Evolutionary conservation across 352 stramenopile species (phyloP), one percentile per base, ranked within the genome.

Genomic region (Pythium plurisporium): DNA sequence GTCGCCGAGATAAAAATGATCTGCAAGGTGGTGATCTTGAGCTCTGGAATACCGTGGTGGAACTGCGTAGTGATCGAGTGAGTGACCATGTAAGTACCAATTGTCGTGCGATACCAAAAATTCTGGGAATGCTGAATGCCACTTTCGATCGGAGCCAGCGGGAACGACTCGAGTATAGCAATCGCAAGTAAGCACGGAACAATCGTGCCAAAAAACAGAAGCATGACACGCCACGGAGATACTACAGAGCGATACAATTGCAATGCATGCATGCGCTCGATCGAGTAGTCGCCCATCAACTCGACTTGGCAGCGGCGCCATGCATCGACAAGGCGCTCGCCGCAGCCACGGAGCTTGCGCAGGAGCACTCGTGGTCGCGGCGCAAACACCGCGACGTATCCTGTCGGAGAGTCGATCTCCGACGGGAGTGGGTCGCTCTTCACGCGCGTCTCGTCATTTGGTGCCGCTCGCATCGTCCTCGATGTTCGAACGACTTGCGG

Each of bases 231-330:
- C 27, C 12, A 20, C 9, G 30, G 12, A 4, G 40, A 37, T 10
- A 27, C 23, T 3, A 17, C 6, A 30, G 4, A 8, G 22, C 17
- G 10, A 25, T 64, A 64, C n/a, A 41, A 30, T 4, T 59, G 29
- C 2, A 64, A 33, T 2, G 57, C 44, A 10, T 42, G 14, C 44
- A 73, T 47, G 26, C 67, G 58, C 46, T 76, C 52, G 11, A 69
- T 14, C 0, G 69, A 81, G 59, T 71, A 81, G 10, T 76, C 61
- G 1, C 69, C 72, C 1, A 66, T 59, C 5, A 74, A 42, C 44
- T 81, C 72, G 0, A 73, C 64, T 20, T 78, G 67, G 2, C 55
- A 55, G 0, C 37, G 25, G 3, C 50, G 22, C 62, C 67, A 74
- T 5, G 34, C 25, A 4, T 15, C 14, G 3, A 33, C 3, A 8